These are phyloP conservation scores for Daedaleopsis nitida DNA, from an alignment of 768 basidiomycete genomes.

Conservation along the genomic window DNA sequence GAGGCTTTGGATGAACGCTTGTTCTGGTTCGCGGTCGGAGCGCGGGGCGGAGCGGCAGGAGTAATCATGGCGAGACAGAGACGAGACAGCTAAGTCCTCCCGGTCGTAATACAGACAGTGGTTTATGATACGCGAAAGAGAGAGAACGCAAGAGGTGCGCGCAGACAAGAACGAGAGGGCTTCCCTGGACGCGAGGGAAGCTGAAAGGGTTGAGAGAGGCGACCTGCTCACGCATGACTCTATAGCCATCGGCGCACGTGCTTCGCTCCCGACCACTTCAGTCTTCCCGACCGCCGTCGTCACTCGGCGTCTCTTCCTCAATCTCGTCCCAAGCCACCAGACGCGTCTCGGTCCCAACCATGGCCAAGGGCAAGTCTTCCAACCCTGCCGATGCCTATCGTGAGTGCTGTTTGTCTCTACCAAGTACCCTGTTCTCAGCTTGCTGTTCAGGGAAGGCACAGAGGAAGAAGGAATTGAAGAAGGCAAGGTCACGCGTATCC, in stretches of 20 bases:
- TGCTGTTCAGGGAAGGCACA: slow-evolving; percentile 78
- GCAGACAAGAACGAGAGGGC: slow-evolving; percentile 25
- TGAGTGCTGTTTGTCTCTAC: slow-evolving; percentile 41
- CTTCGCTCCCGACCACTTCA: slow-evolving; percentile 24
- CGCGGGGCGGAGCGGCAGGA: slow-evolving; percentile 22
- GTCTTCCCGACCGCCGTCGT: slow-evolving; percentile 7
- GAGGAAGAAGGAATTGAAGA: slow-evolving; percentile 94
- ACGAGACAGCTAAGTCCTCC: slow-evolving; percentile 31
- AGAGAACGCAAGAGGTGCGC: slow-evolving; percentile 1
- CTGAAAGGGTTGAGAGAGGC: slow-evolving; percentile 26
- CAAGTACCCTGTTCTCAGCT: background rate
- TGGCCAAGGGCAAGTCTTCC: slow-evolving; percentile 83
- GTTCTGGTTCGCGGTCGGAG: slow-evolving; percentile 55
- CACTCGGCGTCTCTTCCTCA: slow-evolving; percentile 2
- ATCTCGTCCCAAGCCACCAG: background rate
- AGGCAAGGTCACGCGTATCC: slow-evolving; percentile 50
- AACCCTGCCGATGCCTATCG: slow-evolving; percentile 97
- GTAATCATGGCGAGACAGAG: slow-evolving; percentile 23
- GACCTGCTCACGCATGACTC: slow-evolving; percentile 29
- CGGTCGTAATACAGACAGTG: slow-evolving; percentile 13
- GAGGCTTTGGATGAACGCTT: slow-evolving; percentile 69
- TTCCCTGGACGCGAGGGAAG: slow-evolving; percentile 52
- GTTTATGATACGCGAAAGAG: background rate
- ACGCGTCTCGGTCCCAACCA: slow-evolving; percentile 28
- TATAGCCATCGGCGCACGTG: slow-evolving; percentile 29